Base-by-base conservation (phyloP, 2,329 filamentous ascomycete genomes). In the Apiospora malaysiana region DNA sequence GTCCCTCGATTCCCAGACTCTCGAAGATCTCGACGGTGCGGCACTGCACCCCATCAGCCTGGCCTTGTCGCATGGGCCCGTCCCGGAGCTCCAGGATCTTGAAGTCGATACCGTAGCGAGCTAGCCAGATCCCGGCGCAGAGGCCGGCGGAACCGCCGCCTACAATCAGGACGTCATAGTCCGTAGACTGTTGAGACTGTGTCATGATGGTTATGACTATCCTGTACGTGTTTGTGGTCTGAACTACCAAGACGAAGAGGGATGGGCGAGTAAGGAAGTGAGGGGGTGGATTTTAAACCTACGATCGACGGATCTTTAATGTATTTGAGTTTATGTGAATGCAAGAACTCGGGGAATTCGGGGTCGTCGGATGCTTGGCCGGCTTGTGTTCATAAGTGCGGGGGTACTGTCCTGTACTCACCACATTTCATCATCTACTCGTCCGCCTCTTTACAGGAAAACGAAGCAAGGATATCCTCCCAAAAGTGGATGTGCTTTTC, bases 11-110 rank as follows among this genome's bases (percentile, higher is more conserved):
- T 0, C 84, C 86, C 43, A 90, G 88, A 63, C 86, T 88, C 75
- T 91, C 88, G 68, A 90, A 89, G 27, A 91, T 85, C 77, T 91
- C 89, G 18, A 90, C 87, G 0, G 88, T 89, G 1, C 88, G 87
- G 70, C 85, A 87, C 78, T 90, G 88, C 23, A 90, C 86, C 1
- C 89, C 88, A 72, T 93, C 90, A 18, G 90, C 91, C 78, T 92
- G 89, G 2, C 90, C 90, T 65, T 85, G 83, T 51, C 82, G 76
- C 68, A 92, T 82, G 0, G 87, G 88, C 0, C 88, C 89, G 4
- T 79, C 71, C 6, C 87, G 85, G 7, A 83, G 84, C 74, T 92
- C 90, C 0, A 92, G 81, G 37, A 92, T 85, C 59, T 82, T 86
- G 81, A 85, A 90, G 32, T 80, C 78, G 72, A 91, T 82, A n/a